A percentile compares a stretch with the other conserved stretches of the same genome.
Conservation (phyloP, 257 asterid species). For the Penstemon barbatus region DNA sequence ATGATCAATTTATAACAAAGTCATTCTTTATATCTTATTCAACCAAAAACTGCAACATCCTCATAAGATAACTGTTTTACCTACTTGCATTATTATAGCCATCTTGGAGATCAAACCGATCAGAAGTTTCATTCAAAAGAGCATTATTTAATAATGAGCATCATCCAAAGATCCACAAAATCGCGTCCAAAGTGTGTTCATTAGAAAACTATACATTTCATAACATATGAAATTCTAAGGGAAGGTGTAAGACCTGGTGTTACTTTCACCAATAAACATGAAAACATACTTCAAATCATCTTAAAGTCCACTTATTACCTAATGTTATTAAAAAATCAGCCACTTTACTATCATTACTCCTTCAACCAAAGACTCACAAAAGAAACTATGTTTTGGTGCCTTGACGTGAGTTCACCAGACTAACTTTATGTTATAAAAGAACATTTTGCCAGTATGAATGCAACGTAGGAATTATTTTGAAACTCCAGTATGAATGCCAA, state of each 20-base stretch:
- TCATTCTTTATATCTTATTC: too few species aligned
- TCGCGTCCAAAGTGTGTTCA: not conserved
- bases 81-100: not conserved
- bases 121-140: not conserved
- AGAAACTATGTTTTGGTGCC: not conserved
- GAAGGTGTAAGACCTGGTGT: not conserved
- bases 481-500: slow-evolving; percentile 1
- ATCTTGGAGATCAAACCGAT: not conserved
- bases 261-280: slow-evolving; percentile 11
- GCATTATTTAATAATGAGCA: not conserved
- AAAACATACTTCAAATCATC: not conserved
- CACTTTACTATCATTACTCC: not conserved
- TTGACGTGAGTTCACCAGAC: not conserved
- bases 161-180: slow-evolving; percentile 13
- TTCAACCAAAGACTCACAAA: not conserved
- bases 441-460: not conserved
- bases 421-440: not conserved
- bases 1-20: too few species aligned
- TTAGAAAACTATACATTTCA: not conserved
- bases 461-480: not conserved
- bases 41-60: not conserved
- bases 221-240: slow-evolving; percentile 6
- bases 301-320: not conserved
- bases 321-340: slow-evolving; percentile 1
- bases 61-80: slow-evolving; percentile 14